These are phyloP conservation scores for Flaveria sonorensis DNA, from an alignment of 129 eudicot genomes.

Conservation along the genomic window DNA sequence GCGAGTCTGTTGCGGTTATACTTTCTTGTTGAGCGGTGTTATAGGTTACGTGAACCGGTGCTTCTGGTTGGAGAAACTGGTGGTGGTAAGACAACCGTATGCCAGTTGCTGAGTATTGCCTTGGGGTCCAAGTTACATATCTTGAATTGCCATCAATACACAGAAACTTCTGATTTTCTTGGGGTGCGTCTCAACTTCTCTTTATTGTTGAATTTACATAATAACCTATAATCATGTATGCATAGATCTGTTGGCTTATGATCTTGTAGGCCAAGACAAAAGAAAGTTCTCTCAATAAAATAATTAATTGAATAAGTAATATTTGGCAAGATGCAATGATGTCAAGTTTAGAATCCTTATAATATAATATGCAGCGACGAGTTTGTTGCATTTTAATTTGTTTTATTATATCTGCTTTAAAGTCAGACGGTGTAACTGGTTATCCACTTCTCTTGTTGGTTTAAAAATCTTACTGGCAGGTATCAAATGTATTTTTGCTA, in stretches of 20 bases:
- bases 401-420: no score
- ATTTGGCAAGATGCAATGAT: neutral
- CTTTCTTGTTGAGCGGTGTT: conserved; percentile 85
- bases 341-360: neutral
- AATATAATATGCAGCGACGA: neutral
- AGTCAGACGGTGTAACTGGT: no score
- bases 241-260: neutral
- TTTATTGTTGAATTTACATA: neutral
- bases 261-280: neutral
- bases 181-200: conserved; percentile 60
- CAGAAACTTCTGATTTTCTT: conserved; percentile 97
- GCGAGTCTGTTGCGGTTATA: conserved; percentile 79
- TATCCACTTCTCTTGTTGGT: no score
- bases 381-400: neutral
- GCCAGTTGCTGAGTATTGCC: conserved; percentile 77
- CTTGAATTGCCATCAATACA: conserved; percentile 94
- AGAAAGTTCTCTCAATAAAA: neutral
- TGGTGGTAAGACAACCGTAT: conserved; percentile 95
- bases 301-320: neutral
- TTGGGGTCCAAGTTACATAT: conserved; percentile 76
- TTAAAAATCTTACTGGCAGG: no score
- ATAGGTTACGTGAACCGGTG: conserved; percentile 89
- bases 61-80: conserved; percentile 99
- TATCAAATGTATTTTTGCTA: no score
- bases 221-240: neutral